Evolutionary conservation across 2,329 filamentous ascomycete genomes (phyloP), one percentile per base, ranked within the genome.

Genomic region (Metarhizium anisopliae): DNA sequence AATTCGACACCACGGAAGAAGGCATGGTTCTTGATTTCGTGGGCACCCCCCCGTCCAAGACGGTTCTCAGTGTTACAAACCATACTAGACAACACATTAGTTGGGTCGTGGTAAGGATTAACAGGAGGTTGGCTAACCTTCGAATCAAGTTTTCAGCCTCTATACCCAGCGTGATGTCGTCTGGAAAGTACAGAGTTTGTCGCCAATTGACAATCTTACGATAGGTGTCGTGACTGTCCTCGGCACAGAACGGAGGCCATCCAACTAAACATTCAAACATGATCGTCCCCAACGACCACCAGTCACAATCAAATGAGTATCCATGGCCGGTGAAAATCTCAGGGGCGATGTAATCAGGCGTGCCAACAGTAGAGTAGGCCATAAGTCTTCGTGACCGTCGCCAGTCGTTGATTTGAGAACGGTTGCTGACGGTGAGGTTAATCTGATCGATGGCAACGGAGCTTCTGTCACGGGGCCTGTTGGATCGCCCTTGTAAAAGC

Each of bases 211-310:
- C 91, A 71, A 99, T 99, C 81, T 99, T 99, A 63, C 93, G 87
- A 75, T 99, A 99, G 1, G 94, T 97, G 71, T 97, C 94, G 68
- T 95, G 93, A 58, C 91, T 89, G 69, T 97, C 93, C 71, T 99
- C 94, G 20, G 94, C 93, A 71, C 94, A 99, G 82, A 99, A 99
- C 35, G 94, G 94, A 55, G 94, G 94, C 94, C 94, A 99, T 65
- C 94, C 94, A 59, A 99, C 91, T 63, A 99, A 80, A 72, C 94
- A 99, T 74, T 99, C 94, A 66, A 97, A 99, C 94, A 99, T 97
- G 74, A 99, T 99, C 49, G 94, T 96, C 54, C 94, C 94, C 52
- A 99, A 82, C 25, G 90, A 95, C 94, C 94, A 99, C 94, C 94
- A 99, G 77, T 99, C 94, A 70, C 94, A 99, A 69, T 95, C 87